A percentile compares a stretch with the other conserved stretches of the same genome.
phyloP scores from a whole-genome alignment of 2,329 filamentous ascomycete species.

The Diplodia seriata region DNA sequence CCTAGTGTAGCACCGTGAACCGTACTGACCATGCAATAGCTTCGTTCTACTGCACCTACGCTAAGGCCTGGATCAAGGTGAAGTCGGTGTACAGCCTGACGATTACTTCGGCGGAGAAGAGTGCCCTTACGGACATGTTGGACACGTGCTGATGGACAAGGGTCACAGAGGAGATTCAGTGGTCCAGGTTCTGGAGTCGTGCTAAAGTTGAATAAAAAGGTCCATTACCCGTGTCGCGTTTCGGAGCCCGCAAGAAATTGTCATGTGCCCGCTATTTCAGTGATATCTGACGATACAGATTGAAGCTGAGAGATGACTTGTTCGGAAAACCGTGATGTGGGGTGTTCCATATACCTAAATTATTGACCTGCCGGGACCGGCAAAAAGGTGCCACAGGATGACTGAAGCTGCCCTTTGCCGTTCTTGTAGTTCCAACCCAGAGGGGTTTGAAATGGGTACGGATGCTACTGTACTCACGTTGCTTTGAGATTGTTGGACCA shows the following conservation, averaged over 20 bases:
- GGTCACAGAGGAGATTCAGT: neutral
- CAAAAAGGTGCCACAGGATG: neutral
- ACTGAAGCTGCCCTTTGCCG: neutral
- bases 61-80: constrained; percentile 77
- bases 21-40: constrained; percentile 41
- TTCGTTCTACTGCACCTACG: constrained; percentile 79
- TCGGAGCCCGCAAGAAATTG: neutral
- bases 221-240: neutral
- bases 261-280: neutral
- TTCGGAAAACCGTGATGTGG: neutral
- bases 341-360: neutral
- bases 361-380: neutral
- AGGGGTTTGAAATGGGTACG: neutral
- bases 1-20: constrained; percentile 36
- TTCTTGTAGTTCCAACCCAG: neutral
- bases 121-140: constrained; percentile 69
- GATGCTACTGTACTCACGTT: neutral
- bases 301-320: too few relatives aligned
- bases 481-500: neutral
- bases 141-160: constrained; percentile 61
- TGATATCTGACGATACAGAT: neutral
- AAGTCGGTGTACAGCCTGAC: constrained; percentile 75
- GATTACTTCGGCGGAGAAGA: constrained; percentile 75
- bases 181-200: neutral
- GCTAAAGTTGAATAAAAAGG: neutral